Percentiles rank a stretch among this genome's conserved stretches.
phyloP scores from a whole-genome alignment of 768 basidiomycete species.

The Xanthoconium stramineum region DNA sequence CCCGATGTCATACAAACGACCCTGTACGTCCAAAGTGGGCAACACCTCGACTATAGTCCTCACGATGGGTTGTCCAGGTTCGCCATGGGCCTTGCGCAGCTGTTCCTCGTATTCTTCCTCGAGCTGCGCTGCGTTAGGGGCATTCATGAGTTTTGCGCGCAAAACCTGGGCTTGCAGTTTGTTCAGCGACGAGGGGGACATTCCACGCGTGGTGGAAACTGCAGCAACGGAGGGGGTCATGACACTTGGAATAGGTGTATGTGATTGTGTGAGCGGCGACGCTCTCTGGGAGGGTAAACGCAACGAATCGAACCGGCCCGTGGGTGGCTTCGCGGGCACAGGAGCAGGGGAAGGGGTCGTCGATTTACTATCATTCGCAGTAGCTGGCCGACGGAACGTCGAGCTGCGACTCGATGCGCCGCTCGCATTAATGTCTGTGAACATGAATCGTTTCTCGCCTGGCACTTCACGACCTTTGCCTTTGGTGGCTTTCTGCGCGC shows the following conservation, averaged over 20 bases:
- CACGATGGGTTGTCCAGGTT: conserved; percentile 36
- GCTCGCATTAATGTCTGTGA: conserved; percentile 62
- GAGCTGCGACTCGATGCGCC: conserved; percentile 75
- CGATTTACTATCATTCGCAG: conserved; percentile 48
- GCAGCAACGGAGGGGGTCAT: conserved; percentile 64
- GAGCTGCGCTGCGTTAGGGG: conserved; percentile 70
- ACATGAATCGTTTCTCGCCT: conserved; percentile 60
- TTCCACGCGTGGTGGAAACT: conserved; percentile 38
- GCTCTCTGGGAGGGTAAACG: conserved; percentile 56
- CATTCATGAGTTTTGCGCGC: conserved; percentile 82
- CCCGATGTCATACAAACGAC: conserved; percentile 89
- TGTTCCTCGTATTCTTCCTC: conserved; percentile 86
- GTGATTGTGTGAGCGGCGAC: conserved; percentile 58
- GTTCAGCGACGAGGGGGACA: conserved; percentile 82
- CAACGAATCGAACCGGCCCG: conserved; percentile 57
- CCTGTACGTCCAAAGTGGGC: conserved; percentile 83
- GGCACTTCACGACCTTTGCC: conserved; percentile 37
- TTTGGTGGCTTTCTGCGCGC: conserved; percentile 36
- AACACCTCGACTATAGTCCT: conserved; percentile 75
- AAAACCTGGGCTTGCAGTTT: conserved; percentile 91
- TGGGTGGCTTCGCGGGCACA: conserved; percentile 28
- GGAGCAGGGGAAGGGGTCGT: conserved; percentile 53
- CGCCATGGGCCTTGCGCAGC: conserved; percentile 46
- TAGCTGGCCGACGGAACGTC: conserved; percentile 83
- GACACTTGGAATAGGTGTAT: conserved; percentile 87